Conservation (phyloP, 31 red algal genomes). For the Asparagopsis taxiformis region DNA sequence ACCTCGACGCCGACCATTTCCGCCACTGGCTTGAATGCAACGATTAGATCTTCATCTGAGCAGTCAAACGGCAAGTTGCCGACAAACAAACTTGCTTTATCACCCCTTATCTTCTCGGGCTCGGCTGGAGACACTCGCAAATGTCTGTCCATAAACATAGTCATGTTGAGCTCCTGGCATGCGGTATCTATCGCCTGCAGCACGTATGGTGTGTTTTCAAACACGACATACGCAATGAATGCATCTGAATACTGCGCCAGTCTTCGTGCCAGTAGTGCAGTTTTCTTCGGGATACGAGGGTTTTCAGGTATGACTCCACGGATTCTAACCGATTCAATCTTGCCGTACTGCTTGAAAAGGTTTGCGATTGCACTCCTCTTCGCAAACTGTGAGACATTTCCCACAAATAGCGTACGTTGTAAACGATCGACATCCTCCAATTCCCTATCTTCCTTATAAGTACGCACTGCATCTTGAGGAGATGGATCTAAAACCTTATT, state of each 20-base stretch:
- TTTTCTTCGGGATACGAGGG: constrained; percentile 49
- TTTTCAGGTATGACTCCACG: constrained; percentile 56
- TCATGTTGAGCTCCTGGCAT: constrained; percentile 26
- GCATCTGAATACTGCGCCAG: constrained; percentile 28
- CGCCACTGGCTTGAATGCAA: constrained; percentile 31
- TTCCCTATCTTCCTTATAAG: too few species aligned
- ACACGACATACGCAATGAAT: constrained; percentile 73
- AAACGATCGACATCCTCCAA: too few species aligned
- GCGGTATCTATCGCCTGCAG: constrained; percentile 6
- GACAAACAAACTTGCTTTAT: constrained; percentile 64
- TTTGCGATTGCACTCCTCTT: constrained; percentile 50
- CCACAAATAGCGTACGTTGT: constrained; percentile 92
- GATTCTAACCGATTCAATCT: constrained; percentile 71
- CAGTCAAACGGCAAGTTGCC: constrained; percentile 90
- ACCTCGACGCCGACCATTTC: constrained; percentile 16
- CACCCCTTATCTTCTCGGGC: neutral
- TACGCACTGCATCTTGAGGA: too few species aligned
- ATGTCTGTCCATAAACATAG: constrained; percentile 11
- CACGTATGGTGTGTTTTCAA: constrained; percentile 25
- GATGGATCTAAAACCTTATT: too few species aligned
- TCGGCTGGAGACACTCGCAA: constrained; percentile 20
- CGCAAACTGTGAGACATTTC: constrained; percentile 68
- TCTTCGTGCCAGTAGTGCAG: constrained; percentile 36
- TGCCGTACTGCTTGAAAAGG: constrained; percentile 63
- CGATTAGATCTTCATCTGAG: constrained; percentile 73